Percentiles rank a stretch among this genome's conserved stretches.
phyloP scores from a whole-genome alignment of 305 asterid genomes.

The Fraxinus nigra region DNA sequence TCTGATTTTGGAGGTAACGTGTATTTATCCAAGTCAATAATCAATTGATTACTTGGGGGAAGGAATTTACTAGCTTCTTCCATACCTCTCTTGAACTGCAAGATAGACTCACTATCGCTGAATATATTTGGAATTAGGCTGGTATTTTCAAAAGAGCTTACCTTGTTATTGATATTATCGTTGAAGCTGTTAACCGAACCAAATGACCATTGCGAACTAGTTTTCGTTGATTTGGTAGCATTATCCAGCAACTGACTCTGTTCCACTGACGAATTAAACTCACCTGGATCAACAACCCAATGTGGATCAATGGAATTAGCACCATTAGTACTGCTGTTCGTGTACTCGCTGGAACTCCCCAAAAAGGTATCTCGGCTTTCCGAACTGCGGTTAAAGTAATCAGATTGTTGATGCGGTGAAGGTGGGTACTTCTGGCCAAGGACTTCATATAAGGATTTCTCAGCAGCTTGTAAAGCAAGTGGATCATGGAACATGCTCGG shows the following conservation, averaged over 20 bases:
- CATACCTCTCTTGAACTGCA: constrained; percentile 83
- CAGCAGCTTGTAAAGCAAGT: constrained; percentile 68
- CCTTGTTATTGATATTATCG: constrained; percentile 27
- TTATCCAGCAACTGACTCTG: constrained; percentile 36
- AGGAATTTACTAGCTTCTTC: constrained; percentile 92
- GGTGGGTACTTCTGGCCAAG: constrained; percentile 68
- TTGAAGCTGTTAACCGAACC: constrained; percentile 24
- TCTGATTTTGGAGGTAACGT: constrained; percentile 63
- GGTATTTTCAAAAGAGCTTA: constrained; percentile 28
- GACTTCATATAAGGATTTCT: constrained; percentile 72
- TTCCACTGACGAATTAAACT: constrained; percentile 28
- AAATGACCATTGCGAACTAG: constrained; percentile 28
- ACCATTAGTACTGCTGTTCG: constrained; percentile 43
- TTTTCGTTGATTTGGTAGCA: constrained; percentile 31
- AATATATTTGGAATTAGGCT: constrained; percentile 46
- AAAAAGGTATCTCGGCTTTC: constrained; percentile 59
- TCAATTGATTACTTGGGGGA: constrained; percentile 55
- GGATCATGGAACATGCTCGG: constrained; percentile 89
- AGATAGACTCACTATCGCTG: constrained; percentile 63
- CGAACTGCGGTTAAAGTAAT: constrained; percentile 25
- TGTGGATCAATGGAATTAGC: constrained; percentile 48
- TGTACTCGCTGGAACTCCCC: constrained; percentile 50
- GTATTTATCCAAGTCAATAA: constrained; percentile 75
- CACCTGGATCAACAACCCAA: constrained; percentile 59
- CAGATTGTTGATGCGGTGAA: constrained; percentile 33